phyloP scores from a whole-genome alignment of 768 basidiomycete genomes.

The Leccinum subgranulosum region DNA sequence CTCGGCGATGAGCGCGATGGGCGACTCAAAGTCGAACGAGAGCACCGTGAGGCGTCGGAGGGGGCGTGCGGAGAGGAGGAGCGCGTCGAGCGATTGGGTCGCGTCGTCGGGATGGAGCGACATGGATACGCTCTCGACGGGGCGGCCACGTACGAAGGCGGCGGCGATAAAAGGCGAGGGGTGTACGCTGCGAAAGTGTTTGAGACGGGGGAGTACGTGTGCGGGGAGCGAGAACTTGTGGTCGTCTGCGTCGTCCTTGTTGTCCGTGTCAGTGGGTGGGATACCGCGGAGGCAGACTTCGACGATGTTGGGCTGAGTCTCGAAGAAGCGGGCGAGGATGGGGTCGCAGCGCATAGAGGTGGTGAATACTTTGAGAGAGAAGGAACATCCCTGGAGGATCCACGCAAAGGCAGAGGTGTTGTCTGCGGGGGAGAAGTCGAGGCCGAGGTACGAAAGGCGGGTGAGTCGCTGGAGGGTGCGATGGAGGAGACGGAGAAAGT shows the following conservation, averaged over 20 bases:
- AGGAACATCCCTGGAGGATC: constrained; percentile 45
- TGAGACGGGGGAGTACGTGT: constrained; percentile 45
- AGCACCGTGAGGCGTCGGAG: constrained; percentile 54
- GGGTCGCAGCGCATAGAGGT: constrained; percentile 56
- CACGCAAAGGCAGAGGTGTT: constrained; percentile 39
- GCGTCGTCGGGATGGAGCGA: constrained; percentile 46
- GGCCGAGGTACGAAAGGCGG: constrained; percentile 39
- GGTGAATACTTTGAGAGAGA: constrained; percentile 45
- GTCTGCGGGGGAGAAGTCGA: constrained; percentile 46
- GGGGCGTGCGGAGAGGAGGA: constrained; percentile 37
- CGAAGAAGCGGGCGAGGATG: constrained; percentile 49
- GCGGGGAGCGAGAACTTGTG: constrained; percentile 31
- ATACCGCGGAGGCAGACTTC: constrained; percentile 56
- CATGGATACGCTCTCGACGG: constrained; percentile 49
- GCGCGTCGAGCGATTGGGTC: constrained; percentile 41
- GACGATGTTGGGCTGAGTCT: constrained; percentile 42
- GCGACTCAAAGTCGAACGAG: constrained; percentile 50
- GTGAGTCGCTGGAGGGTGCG: constrained; percentile 39
- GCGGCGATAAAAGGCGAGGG: constrained; percentile 45
- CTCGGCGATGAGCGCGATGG: constrained; percentile 43
- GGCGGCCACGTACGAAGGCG: constrained; percentile 44
- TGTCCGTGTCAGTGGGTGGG: constrained; percentile 29
- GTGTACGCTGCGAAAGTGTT: constrained; percentile 52
- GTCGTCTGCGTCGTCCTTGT: background rate
- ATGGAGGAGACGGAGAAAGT: constrained; percentile 50